Base-by-base conservation (phyloP, 805 yeast species). In the Saccharomycopsis sp. region DNA sequence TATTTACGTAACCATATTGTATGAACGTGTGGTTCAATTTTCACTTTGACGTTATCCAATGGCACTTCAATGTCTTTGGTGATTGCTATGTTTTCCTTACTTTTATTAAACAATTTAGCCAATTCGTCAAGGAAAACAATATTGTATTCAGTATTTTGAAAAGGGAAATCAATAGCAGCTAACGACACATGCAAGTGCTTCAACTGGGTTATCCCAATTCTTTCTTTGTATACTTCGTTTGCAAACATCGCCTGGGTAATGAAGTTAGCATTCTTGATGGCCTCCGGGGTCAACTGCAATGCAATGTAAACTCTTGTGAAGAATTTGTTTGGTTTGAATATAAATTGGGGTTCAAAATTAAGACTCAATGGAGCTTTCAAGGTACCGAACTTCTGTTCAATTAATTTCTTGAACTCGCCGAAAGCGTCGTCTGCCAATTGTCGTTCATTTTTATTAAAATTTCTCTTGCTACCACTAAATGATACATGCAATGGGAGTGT, bases 301-400 rank as follows among this genome's bases (percentile, higher is more conserved):
- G 43, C 43, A 29, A 40, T 23, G 32, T 40, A 40, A 13, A 40
- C 22, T 24, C 32, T 40, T 3, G 43, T 40, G 24, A 40, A 40
- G 8, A 28, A 40, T 35, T 27, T 40, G 19, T 40, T 40, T 28
- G 43, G 43, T 11, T 40, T 17, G 9, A 31, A 20, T 6, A 31
- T 31, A 14, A 31, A 20, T 14, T 9, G 19, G 7, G 35, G 35
- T 9, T 5, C 20, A 14, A 31, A 31, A 17, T 14, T 31, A 20
- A 31, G 35, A 17, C 17, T 31, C 20, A 31, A 14, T 13, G 29
- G 29, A n/a, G n/a, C n/a, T n/a, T n/a, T n/a, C n/a, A n/a, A n/a
- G n/a, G n/a, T n/a, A n/a, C n/a, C n/a, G n/a, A n/a, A n/a, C n/a
- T n/a, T n/a, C n/a, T n/a, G n/a, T n/a, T n/a, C n/a, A n/a, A n/a